These are phyloP conservation scores for Dalbergia cochinchinensis DNA, from an alignment of 306 rosid species.

Conservation along the genomic window DNA sequence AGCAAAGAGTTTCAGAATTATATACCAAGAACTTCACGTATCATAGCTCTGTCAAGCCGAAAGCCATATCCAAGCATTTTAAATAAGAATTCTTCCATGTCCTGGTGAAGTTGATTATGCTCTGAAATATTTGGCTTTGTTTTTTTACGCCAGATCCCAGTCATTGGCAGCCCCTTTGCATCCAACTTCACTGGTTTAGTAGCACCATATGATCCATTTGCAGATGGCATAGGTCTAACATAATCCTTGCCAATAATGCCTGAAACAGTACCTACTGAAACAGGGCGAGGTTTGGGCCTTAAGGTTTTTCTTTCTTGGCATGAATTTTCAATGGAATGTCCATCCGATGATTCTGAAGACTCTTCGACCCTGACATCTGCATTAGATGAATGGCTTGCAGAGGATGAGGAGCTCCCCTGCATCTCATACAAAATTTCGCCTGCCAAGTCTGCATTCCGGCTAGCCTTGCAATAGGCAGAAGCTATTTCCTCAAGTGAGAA, in stretches of 20 bases:
- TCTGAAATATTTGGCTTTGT: slow-evolving; percentile 38
- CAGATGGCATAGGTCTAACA: slow-evolving; percentile 48
- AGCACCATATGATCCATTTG: slow-evolving; percentile 45
- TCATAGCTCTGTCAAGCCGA: slow-evolving; percentile 67
- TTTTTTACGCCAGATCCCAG: slow-evolving; percentile 60
- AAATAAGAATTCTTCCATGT: slow-evolving; percentile 81
- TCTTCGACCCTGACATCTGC: slow-evolving; percentile 49
- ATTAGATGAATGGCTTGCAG: slow-evolving; percentile 39
- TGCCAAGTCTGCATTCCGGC: slow-evolving; percentile 65
- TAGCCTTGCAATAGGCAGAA: slow-evolving; percentile 78
- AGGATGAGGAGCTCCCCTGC: slow-evolving; percentile 54
- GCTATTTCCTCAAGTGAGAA: slow-evolving; percentile 80
- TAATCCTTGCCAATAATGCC: slow-evolving; percentile 66
- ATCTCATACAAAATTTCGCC: slow-evolving; percentile 63
- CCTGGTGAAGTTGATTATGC: slow-evolving; percentile 55
- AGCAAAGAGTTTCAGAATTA: slow-evolving; percentile 9
- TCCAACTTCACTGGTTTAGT: slow-evolving; percentile 68
- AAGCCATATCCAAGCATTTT: slow-evolving; percentile 87
- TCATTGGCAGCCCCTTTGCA: slow-evolving; percentile 53
- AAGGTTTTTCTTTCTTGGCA: slow-evolving; percentile 44
- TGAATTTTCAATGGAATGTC: slow-evolving; percentile 47
- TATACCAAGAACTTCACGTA: slow-evolving; percentile 83
- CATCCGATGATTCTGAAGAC: slow-evolving; percentile 43
- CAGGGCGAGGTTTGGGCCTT: slow-evolving; percentile 59
- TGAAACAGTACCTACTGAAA: slow-evolving; percentile 76